Base-by-base conservation (phyloP, 805 yeast species). In the Jamesozyma gamospora region DNA sequence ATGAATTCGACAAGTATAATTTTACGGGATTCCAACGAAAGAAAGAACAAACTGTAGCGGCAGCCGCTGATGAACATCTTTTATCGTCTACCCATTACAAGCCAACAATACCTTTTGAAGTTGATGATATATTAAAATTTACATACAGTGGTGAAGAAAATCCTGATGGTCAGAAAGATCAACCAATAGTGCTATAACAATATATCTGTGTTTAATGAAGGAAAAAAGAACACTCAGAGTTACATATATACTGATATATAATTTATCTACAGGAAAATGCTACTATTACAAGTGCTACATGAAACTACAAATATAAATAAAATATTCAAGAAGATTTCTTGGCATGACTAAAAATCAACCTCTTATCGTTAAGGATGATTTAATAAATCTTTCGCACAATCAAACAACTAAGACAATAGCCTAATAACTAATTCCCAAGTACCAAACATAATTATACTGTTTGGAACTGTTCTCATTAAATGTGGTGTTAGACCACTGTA, bases 401-500 rank as follows among this genome's bases (percentile, higher is more conserved):
- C 4, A 16, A 30, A 30, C 13, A 7, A 6, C 13, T 50, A 63
- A 13, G 79, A 72, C 21, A 79, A 60, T n/a, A 75, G 49, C 41
- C 71, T 72, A 35, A 81, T 77, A 40, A 82, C 77, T 27, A 92
- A 60, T 58, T 92, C 99, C 97, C 97, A 92, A 3, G 97, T 88
- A 34, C 99, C 98, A 67, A 92, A 92, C 98, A 92, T 92, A 51
- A 92, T 90, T 58, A 92, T 87, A 55, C 95, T 83, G 63, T 92
- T 92, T 3, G 99, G 99, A 38, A 92, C 98, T 0, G 98, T 92
- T 63, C 98, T 76, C 66, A 92, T 73, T 53, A 92, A 67, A 64
- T 92, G 99, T 4, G 99, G 96, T 1, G 99, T 92, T 53, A 92
- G 70, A 1, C 99, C 99, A 41, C 99, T 96, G 58, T 92, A 92